A percentile compares a stretch with the other conserved stretches of the same genome.
These are phyloP conservation scores for Senna tora DNA, from an alignment of 306 rosid species.

Conservation along the genomic window DNA sequence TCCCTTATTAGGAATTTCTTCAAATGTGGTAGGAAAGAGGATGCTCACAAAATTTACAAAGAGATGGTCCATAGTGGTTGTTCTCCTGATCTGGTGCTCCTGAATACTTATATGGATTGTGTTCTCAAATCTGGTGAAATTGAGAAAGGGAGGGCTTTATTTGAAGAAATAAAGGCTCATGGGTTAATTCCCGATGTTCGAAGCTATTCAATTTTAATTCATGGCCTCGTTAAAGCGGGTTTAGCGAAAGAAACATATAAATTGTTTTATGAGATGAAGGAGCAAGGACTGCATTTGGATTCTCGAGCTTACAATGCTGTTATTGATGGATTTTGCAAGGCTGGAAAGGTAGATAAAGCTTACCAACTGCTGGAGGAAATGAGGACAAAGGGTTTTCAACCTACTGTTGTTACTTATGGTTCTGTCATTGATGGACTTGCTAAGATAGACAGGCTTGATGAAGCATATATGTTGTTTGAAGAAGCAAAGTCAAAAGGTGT, in stretches of 20 bases:
- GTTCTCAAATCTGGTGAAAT: conserved; percentile 83
- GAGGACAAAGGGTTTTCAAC: conserved; percentile 80
- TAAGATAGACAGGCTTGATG: conserved; percentile 92
- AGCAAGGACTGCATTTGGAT: conserved; percentile 80
- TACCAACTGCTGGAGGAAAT: conserved; percentile 92
- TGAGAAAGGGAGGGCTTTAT: conserved; percentile 82
- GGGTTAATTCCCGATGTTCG: conserved; percentile 72
- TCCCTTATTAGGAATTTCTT: conserved; percentile 85
- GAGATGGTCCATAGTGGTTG: conserved; percentile 77
- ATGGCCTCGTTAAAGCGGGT: conserved; percentile 86
- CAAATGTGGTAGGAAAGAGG: conserved; percentile 86
- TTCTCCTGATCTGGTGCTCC: conserved; percentile 80
- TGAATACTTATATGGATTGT: conserved; percentile 94
- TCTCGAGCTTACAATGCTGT: conserved; percentile 80
- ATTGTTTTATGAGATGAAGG: conserved; percentile 81
- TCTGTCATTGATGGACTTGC: conserved; percentile 91
- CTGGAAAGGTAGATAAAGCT: conserved; percentile 86
- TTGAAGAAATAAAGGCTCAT: conserved; percentile 72
- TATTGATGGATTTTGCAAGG: conserved; percentile 90
- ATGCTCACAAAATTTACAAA: conserved; percentile 93
- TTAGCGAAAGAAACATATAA: conserved; percentile 79
- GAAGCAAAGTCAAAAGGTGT: conserved; percentile 83
- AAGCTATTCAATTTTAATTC: conserved; percentile 88
- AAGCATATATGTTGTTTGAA: conserved; percentile 95
- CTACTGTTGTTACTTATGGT: conserved; percentile 89